Base-by-base conservation (phyloP, 768 basidiomycete genomes). In the Lactarius quietus region DNA sequence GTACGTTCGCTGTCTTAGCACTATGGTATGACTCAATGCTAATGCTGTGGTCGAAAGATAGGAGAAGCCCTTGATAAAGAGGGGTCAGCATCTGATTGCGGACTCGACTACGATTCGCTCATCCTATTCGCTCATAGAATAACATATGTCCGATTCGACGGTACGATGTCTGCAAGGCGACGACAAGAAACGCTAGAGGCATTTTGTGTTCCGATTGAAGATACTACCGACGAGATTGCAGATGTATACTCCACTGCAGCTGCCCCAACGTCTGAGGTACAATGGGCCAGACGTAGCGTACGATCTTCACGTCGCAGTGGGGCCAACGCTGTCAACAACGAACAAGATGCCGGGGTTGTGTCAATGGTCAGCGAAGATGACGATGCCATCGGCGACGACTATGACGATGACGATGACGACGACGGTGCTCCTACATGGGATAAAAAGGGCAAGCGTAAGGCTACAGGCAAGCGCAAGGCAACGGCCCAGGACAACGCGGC, bases 61-160 rank as follows among this genome's bases (percentile, higher is more conserved):
- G 89, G 82, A 4, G 84, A 88, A 64, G 80, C 80, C 10, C 74
- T 95, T 48, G 85, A 88, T 39, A 82, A 84, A 62, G 82, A 82
- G 70, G 87, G 85, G 90, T 85, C 69, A 67, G 80, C 71, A 48
- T 53, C 35, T 45, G 51, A 31, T 28, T 6, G 3, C 8, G n/a
- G 20, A n/a, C 35, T 20, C 43, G 9, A 1, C 18, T 7, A 3
- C 28, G 9, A 29, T 20, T 58, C 18, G 39, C 18, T 20, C 69
- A 20, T 62, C n/a, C 35, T 38, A 31, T 33, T 6, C 23, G 67
- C 23, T 20, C 52, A 23, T 35, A 92, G 89, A 0, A 90, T 95
- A 33, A 72, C 86, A 0, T 93, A 85, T 69, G 85, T 89, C 43
- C 86, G 90, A 1, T 93, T 95, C 70, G 93, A 94, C 65, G 93